A percentile compares a stretch with the other conserved stretches of the same genome.
These are phyloP conservation scores for Pichia paraexigua DNA, from an alignment of 805 yeast genomes.

Conservation along the genomic window DNA sequence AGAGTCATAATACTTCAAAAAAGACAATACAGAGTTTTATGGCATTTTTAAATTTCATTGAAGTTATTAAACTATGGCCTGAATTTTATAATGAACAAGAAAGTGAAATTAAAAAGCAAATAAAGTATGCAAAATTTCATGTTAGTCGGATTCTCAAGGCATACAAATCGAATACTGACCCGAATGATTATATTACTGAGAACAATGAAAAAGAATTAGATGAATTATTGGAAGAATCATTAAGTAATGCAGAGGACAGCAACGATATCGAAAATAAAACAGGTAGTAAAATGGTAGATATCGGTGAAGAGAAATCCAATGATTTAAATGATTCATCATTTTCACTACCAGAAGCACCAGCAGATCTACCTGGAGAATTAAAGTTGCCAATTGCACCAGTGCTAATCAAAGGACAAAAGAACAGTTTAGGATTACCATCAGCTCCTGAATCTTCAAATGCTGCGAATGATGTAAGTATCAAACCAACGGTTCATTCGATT, in stretches of 20 bases:
- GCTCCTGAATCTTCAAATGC: constrained; percentile 13
- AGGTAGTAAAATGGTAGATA: background rate
- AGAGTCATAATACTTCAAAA: constrained; percentile 33
- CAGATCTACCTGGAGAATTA: constrained; percentile 19
- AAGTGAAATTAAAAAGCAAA: constrained; percentile 29
- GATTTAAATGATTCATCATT: constrained; percentile 11
- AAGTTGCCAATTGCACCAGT: constrained; percentile 25
- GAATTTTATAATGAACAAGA: constrained; percentile 14
- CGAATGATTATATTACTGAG: constrained; percentile 45
- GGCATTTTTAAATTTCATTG: constrained; percentile 49
- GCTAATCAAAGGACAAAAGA: constrained; percentile 26
- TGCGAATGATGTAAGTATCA: background rate
- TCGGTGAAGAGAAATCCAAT: constrained; percentile 10
- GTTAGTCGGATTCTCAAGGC: constrained; percentile 50
- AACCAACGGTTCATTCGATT: background rate
- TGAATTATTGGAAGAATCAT: constrained; percentile 1
- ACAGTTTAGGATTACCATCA: constrained; percentile 22
- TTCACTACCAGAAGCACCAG: constrained; percentile 13
- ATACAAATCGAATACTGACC: constrained; percentile 43
- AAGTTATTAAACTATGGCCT: constrained; percentile 40
- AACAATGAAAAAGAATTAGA: constrained; percentile 25
- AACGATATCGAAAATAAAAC: background rate
- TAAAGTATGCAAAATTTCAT: constrained; percentile 56
- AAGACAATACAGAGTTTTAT: constrained; percentile 44
- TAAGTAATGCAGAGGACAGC: background rate